These are phyloP conservation scores for Pythium apleroticum DNA, from an alignment of 352 stramenopile species.

Conservation along the genomic window DNA sequence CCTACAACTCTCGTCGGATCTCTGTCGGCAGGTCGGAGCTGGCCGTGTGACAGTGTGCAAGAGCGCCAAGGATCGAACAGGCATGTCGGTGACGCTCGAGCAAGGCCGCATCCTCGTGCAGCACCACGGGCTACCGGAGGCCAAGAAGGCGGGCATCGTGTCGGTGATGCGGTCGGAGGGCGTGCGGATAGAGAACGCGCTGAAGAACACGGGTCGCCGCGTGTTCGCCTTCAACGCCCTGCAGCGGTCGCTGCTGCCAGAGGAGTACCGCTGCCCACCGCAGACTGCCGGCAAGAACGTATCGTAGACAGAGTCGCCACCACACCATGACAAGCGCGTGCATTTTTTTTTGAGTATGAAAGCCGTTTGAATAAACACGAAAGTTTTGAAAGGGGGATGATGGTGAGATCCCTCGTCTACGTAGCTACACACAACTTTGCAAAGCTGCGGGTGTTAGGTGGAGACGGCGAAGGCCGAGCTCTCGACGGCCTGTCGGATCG, in stretches of 20 bases:
- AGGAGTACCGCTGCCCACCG: conserved; percentile 81
- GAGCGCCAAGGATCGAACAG: conserved; percentile 96
- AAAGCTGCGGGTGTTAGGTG: conserved; percentile 21
- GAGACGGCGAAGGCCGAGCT: conserved; percentile 67
- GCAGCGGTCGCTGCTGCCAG: conserved; percentile 75
- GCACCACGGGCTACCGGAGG: conserved; percentile 63
- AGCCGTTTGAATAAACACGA: conserved; percentile 9
- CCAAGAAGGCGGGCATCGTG: conserved; percentile 77
- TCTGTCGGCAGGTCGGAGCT: conserved; percentile 80
- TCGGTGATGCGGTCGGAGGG: conserved; percentile 83
- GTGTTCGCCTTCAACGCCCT: conserved; percentile 88
- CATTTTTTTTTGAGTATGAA: not conserved
- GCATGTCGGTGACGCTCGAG: conserved; percentile 97
- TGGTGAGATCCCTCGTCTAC: not conserved
- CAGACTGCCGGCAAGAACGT: conserved; percentile 79
- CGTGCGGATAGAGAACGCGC: conserved; percentile 83
- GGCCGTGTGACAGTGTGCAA: conserved; percentile 96
- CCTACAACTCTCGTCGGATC: conserved; percentile 78
- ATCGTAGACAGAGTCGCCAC: conserved; percentile 41
- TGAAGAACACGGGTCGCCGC: conserved; percentile 80
- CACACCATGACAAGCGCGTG: not conserved
- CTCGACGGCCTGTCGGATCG: conserved; percentile 79
- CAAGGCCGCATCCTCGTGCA: conserved; percentile 88
- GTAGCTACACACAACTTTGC: not conserved
- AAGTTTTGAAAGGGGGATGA: conserved; percentile 16